Evolutionary conservation across 1,284 basidiomycete species (phyloP).

Genomic region (Puccinia polysora): DNA sequence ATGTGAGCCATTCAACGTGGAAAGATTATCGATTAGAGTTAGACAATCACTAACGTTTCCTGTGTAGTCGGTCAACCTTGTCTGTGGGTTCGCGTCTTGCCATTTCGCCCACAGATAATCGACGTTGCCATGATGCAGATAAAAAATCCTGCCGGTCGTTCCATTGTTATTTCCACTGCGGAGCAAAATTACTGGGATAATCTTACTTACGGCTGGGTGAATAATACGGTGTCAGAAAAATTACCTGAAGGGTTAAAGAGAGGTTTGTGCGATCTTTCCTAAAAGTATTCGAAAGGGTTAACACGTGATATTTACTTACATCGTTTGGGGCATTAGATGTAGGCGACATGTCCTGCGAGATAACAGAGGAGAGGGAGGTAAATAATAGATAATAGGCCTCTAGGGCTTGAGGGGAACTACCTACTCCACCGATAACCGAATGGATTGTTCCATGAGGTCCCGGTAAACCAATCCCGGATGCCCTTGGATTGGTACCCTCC

Average conservation of each 20-base stretch:
- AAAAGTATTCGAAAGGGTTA: neutral
- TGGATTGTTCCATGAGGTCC: slow-evolving; percentile 40
- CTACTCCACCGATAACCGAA: slow-evolving; percentile 34
- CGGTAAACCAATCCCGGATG: neutral
- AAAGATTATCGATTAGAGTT: neutral
- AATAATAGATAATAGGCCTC: neutral
- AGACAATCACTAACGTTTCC: slow-evolving; percentile 25
- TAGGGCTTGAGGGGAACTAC: neutral
- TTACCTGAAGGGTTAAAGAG: too few species aligned
- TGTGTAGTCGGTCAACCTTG: slow-evolving; percentile 1
- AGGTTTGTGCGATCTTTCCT: too few species aligned
- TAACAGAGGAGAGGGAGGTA: neutral
- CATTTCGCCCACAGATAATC: slow-evolving; percentile 33
- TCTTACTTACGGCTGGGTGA: slow-evolving; percentile 31
- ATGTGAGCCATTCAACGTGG: neutral
- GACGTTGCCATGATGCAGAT: slow-evolving; percentile 27
- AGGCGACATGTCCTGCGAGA: slow-evolving; percentile 31
- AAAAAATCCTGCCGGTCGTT: slow-evolving; percentile 23
- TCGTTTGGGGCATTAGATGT: slow-evolving; percentile 38
- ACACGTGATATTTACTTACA: neutral
- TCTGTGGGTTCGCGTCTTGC: slow-evolving; percentile 20
- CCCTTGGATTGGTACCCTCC: slow-evolving; percentile 28
- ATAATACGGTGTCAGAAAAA: too few species aligned
- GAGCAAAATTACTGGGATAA: neutral
- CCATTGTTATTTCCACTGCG: neutral